Evolutionary conservation across 306 rosid species (phyloP), one percentile per base, ranked within the genome.

Genomic region (Echinosophora koreensis): DNA sequence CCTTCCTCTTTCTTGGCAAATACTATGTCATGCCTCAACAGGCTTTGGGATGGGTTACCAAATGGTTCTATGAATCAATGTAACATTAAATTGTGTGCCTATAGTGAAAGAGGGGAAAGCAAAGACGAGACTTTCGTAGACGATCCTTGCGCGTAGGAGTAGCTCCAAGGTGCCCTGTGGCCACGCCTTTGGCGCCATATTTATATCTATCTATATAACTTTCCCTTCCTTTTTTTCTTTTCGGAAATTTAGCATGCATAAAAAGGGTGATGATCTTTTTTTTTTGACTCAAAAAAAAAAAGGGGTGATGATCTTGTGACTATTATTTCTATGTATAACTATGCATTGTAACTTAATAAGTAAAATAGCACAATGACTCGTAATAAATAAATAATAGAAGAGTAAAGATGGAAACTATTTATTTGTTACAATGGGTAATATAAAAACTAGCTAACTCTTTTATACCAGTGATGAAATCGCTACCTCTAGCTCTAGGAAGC

Each of bases 71-170:
- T 14, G 44, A 34, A 10, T 30, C 50, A 44, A 22, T 22, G 22
- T 44, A 13, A 8, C 1, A 10, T 61, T 44, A 64, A 69, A 70
- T 6, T 39, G 46, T 41, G 46, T 41, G 11, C 11, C 46, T 41
- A 41, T 41, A 41, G 46, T 41, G 44, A 42, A 12, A 44, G 50
- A 44, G 50, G 10, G 50, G 10, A 13, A 44, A 4, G 14, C 4
- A 44, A 44, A 44, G 50, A 28, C 17, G 16, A 63, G 63, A 1
- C 35, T 35, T 80, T 71, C 83, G 13, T 66, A 65, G 90, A 89
- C 52, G 78, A 35, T 83, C 91, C 93, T 85, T 85, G 80, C 71
- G 47, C 84, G 87, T 86, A 82, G 90, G 73, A 7, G 9, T 67
- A 56, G 84, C 5, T 71, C 41, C 41, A 15, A 9, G 49, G 13